These are phyloP conservation scores for Chlamydomonas eustigma DNA, from an alignment of 139 green algal species.

Conservation along the genomic window DNA sequence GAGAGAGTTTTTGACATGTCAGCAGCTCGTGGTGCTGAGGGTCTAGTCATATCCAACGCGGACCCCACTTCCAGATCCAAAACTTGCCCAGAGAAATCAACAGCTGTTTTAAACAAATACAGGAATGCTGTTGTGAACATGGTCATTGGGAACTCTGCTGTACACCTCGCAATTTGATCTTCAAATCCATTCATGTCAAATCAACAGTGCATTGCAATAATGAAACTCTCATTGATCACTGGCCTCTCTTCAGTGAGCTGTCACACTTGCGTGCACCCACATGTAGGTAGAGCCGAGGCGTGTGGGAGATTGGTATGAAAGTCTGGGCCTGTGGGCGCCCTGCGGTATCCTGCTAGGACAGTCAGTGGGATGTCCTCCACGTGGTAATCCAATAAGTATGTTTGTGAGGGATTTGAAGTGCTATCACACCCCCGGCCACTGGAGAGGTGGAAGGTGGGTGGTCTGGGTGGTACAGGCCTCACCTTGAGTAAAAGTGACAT, in stretches of 20 bases:
- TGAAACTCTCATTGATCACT: no score
- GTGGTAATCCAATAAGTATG: constrained; percentile 8
- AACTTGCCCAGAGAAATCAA: neutral
- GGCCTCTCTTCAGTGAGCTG: no score
- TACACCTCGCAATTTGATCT: no score
- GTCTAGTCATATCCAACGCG: neutral
- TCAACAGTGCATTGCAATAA: no score
- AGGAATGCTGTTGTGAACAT: no score
- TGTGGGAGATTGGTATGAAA: constrained; percentile 14
- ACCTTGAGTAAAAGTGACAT: no score
- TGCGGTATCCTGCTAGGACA: constrained; percentile 18
- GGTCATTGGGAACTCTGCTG: no score
- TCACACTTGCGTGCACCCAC: no score
- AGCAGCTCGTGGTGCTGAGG: neutral
- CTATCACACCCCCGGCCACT: neutral
- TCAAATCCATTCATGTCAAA: no score
- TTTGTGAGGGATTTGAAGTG: neutral
- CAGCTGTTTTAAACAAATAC: no score
- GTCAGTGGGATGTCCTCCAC: constrained; percentile 31
- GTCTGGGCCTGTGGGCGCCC: constrained; percentile 7
- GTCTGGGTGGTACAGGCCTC: neutral
- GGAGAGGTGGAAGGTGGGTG: neutral
- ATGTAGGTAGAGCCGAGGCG: neutral
- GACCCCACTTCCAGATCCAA: neutral
- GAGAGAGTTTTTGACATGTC: neutral